A percentile compares a stretch with the other conserved stretches of the same genome.
phyloP scores from a whole-genome alignment of 805 yeast species.

The Spathaspora boniae region DNA sequence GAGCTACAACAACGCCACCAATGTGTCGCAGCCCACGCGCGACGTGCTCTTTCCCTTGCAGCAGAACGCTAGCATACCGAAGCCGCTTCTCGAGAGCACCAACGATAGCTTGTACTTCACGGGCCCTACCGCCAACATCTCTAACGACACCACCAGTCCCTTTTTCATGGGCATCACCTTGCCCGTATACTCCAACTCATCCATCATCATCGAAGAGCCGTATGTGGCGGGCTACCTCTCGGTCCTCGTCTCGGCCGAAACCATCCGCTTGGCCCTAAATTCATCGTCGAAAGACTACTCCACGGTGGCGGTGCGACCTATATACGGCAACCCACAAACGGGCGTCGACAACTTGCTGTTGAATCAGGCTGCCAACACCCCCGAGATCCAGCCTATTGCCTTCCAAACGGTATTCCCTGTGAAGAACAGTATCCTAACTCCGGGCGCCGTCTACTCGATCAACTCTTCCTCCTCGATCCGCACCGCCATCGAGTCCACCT shows the following conservation, averaged over 20 bases:
- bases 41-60: constrained; percentile 49
- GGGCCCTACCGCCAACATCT: constrained; percentile 58
- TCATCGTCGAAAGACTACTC: constrained; percentile 15
- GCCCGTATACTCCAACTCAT: constrained; percentile 71
- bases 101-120: constrained; percentile 30
- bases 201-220: constrained; percentile 55
- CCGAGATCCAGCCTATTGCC: constrained; percentile 44
- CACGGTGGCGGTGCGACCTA: constrained; percentile 29
- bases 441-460: constrained; percentile 24
- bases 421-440: constrained; percentile 10
- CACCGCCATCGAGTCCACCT: constrained; percentile 21
- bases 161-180: constrained; percentile 72
- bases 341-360: constrained; percentile 25
- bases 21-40: constrained; percentile 25
- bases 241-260: constrained; percentile 38
- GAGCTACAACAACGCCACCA: constrained; percentile 23
- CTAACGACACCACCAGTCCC: constrained; percentile 18
- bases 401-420: constrained; percentile 34
- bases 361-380: constrained; percentile 26
- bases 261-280: constrained; percentile 27
- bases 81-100: constrained; percentile 29
- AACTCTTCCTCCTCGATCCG: constrained; percentile 23
- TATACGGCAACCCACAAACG: constrained; percentile 16
- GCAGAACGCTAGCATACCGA: constrained; percentile 42
- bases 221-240: constrained; percentile 70